Evolutionary conservation across 176 grass and related monocot species (phyloP), one percentile per base, ranked within the genome.

Genomic region (Alloteropsis semialata): DNA sequence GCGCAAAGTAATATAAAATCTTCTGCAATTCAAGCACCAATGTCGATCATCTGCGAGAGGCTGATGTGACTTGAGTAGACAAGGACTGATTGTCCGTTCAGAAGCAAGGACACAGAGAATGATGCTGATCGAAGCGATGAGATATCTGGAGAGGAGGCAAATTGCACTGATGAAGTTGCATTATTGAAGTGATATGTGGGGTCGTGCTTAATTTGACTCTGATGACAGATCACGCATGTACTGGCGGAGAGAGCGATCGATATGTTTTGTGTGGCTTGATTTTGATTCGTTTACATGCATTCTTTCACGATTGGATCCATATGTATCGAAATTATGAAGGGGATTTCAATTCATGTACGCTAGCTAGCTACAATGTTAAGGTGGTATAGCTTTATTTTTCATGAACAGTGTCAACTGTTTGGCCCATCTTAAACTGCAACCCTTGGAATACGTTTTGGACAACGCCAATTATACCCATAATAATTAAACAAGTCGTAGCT

Each of bases 51-150:
- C 1, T 37, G 14, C 12, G 34, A 87, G 11, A 72, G n/a, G n/a
- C 17, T 4, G 25, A 79, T 36, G 84, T 83, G 88, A 78, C 84
- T 49, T 24, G 15, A 72, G 45, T 78, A 41, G 66, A 90, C 73
- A 73, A 22, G 6, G 33, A 83, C 10, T 19, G 30, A 22, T 46
- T 72, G 78, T 32, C 55, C 10, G 16, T 53, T 67, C 25, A 29
- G 18, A 37, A 19, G 21, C 22, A 25, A 39, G n/a, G 72, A 57
- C 16, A 41, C 66, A 65, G 18, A 13, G 59, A 24, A 45, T 56
- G 70, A 87, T 60, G 71, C 38, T 33, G 61, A 68, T 84, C 0
- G 19, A 27, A 36, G n/a, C 29, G 27, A 55, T n/a, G 25, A 32
- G n/a, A 21, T 9, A 21, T 72, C 66, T 43, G 19, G 59, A 34